Percentiles rank a stretch among this genome's conserved stretches.
phyloP scores from a whole-genome alignment of 2,329 filamentous ascomycete species.

The Alternaria arborescens region DNA sequence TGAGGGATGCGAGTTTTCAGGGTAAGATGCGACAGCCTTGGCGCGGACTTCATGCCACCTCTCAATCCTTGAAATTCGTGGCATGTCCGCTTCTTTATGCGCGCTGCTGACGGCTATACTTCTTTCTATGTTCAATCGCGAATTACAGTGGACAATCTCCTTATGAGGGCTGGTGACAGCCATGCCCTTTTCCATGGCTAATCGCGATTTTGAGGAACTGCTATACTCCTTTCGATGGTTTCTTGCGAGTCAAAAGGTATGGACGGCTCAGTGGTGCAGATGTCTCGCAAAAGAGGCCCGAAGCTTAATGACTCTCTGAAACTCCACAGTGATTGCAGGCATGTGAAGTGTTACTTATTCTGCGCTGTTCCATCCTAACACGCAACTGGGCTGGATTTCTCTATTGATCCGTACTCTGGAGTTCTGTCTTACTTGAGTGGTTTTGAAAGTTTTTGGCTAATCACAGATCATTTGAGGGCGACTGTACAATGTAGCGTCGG shows the following conservation, averaged over 20 bases:
- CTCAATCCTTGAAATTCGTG: background rate
- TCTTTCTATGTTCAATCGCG: background rate
- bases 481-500: too few species aligned
- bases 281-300: background rate
- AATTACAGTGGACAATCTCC: too few species aligned
- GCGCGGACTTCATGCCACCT: background rate
- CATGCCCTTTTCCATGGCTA: too few species aligned
- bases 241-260: background rate
- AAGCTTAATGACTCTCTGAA: background rate
- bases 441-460: too few species aligned
- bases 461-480: too few species aligned
- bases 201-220: background rate
- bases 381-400: too few species aligned
- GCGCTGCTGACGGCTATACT: background rate
- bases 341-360: too few species aligned
- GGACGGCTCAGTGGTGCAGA: background rate
- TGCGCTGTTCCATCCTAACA: too few species aligned
- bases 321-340: too few species aligned
- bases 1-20: background rate
- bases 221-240: too few species aligned
- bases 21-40: background rate
- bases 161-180: background rate
- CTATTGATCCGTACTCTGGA: too few species aligned
- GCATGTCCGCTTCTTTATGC: background rate
- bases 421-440: too few species aligned